phyloP scores from a whole-genome alignment of 169 alveolate species.

The Babesia caballi region DNA sequence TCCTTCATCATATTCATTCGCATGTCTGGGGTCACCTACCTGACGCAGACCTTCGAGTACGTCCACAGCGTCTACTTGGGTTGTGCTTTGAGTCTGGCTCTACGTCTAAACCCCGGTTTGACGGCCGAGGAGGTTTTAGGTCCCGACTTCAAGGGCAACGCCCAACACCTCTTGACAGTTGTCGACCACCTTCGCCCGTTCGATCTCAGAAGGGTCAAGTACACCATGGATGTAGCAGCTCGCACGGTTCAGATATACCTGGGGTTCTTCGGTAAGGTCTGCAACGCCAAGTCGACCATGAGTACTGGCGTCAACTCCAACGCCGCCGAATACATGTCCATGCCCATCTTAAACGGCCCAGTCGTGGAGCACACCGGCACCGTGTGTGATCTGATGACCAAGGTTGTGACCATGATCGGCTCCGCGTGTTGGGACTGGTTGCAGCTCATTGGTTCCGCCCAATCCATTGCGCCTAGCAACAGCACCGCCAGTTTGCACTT shows the following conservation, averaged over 20 bases:
- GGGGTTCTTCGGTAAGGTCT: conserved; percentile 36
- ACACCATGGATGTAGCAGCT: conserved; percentile 4
- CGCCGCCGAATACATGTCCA: background rate
- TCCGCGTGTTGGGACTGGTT: conserved; percentile 62
- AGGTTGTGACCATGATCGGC: background rate
- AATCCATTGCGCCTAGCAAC: conserved; percentile 31
- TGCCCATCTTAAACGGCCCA: background rate
- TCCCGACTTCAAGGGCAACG: background rate
- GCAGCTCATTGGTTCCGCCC: conserved; percentile 20
- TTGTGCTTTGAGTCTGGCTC: conserved; percentile 38
- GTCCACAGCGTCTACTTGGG: conserved; percentile 22
- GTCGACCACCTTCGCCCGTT: background rate
- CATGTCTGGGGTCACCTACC: conserved; percentile 26
- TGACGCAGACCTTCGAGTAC: conserved; percentile 32
- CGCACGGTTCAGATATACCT: conserved; percentile 41
- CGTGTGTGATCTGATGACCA: conserved; percentile 24
- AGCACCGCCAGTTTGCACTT: conserved; percentile 52
- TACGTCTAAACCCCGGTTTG: conserved; percentile 21
- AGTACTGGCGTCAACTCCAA: background rate
- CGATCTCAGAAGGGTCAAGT: conserved; percentile 24
- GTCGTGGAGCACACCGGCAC: background rate
- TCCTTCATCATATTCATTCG: conserved; percentile 24
- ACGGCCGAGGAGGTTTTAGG: conserved; percentile 41
- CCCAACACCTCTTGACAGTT: background rate
- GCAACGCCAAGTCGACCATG: conserved; percentile 41